These are phyloP conservation scores for Bryum argenteum DNA, from an alignment of 225 moss, liverwort and hornwort species.

Conservation along the genomic window DNA sequence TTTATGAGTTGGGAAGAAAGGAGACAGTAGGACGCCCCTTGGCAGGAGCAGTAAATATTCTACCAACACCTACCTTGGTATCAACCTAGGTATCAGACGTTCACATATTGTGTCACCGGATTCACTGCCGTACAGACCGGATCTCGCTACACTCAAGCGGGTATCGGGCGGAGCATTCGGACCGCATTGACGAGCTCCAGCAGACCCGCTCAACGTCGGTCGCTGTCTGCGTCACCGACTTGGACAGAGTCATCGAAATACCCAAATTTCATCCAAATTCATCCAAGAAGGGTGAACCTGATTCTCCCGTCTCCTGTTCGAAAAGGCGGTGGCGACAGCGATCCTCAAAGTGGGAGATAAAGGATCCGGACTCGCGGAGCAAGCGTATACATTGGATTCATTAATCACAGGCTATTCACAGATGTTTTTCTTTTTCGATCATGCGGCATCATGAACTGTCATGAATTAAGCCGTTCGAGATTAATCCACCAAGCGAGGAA, in stretches of 20 bases:
- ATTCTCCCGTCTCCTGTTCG: not conserved
- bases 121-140: too few species aligned
- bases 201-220: not conserved
- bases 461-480: not conserved
- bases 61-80: too few species aligned
- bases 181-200: not conserved
- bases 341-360: not conserved
- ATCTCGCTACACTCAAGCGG: too few species aligned
- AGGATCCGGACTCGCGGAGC: not conserved
- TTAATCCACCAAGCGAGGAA: not conserved
- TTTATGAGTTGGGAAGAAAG: too few species aligned
- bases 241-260: not conserved
- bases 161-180: not conserved
- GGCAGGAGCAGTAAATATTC: too few species aligned
- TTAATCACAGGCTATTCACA: not conserved
- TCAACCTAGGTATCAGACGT: too few species aligned
- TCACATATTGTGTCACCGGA: too few species aligned
- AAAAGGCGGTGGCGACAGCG: slow-evolving; percentile 5
- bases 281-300: not conserved
- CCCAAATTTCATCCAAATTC: fast-evolving
- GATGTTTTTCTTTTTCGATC: not conserved
- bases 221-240: not conserved
- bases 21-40: too few species aligned
- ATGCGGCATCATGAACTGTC: not conserved
- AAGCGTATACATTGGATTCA: not conserved